Evolutionary conservation across 202 grass and related monocot species (phyloP), one percentile per base, ranked within the genome.

Genomic region (Panicum hallii): DNA sequence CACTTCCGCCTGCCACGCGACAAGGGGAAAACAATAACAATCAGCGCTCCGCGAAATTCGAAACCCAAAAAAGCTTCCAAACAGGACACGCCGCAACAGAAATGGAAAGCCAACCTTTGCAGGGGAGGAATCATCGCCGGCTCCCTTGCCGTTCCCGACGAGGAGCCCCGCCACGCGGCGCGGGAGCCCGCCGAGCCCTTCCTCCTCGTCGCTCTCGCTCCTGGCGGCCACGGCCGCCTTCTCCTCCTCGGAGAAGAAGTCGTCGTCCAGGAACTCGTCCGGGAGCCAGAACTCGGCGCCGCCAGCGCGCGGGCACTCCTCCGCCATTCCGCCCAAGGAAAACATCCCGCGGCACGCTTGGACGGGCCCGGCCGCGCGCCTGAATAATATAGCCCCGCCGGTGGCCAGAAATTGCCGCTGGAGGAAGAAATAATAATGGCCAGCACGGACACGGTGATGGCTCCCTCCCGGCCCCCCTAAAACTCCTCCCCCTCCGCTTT

Each of bases 191-290:
- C 55, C 86, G 78, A 92, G 54, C 41, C 83, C 78, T 11, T 93
- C 93, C 45, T 89, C 95, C 23, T 98, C 89, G 48, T 95, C 95
- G 69, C 86, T 89, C 79, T 90, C 92, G 40, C 86, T 86, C 28
- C 16, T 84, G 19, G 87, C 82, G 0, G 88, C 88, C 7, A 83
- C 72, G 0, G 83, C 84, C 0, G 82, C 83, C 82, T 90, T 92
- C 68, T 89, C 85, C 40, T 89, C 92, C 34, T 87, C 79, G 16
- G 82, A 64, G 73, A 94, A 97, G 85, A 97, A 92, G 52, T 94
- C 91, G 30, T 94, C 94, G 72, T 90, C 85, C 0, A 97, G 74
- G 77, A 97, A 92, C 87, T 97, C 94, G 0, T 91, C 89, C 0
- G 94, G 94, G 17, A 97, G 94, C 94, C 92, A 94, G 77, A 94